phyloP scores from a whole-genome alignment of 139 green algal species.

The Tetratostichococcus sp. region DNA sequence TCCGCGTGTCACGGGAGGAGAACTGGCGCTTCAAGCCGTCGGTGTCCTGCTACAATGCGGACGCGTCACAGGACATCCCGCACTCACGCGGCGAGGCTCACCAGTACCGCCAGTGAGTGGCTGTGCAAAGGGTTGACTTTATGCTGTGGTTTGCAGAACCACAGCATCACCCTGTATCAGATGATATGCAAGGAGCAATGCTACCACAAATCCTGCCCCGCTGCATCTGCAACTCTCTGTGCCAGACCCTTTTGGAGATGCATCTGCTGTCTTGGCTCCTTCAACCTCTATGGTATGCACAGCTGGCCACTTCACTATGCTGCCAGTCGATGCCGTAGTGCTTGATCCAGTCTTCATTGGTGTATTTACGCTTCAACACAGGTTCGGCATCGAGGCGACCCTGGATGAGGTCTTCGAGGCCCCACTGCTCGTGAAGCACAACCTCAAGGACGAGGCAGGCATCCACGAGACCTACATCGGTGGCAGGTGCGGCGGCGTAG shows the following conservation, averaged over 20 bases:
- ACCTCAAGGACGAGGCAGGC: slow-evolving; percentile 39
- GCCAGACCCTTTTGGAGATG: no score
- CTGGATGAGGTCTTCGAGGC: slow-evolving; percentile 77
- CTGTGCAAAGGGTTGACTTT: neutral
- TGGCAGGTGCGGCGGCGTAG: neutral
- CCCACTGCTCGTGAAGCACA: slow-evolving; percentile 59
- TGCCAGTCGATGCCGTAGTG: no score
- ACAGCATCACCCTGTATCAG: no score
- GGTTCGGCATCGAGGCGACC: slow-evolving; percentile 58
- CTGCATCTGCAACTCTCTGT: no score
- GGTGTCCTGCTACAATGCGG: slow-evolving; percentile 24
- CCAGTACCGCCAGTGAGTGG: slow-evolving; percentile 19
- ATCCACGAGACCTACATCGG: slow-evolving; percentile 38
- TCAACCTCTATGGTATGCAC: no score
- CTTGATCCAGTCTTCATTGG: no score
- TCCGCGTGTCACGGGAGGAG: neutral
- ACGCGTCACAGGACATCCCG: slow-evolving; percentile 16
- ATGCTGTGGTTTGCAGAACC: no score
- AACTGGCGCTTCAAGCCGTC: slow-evolving; percentile 15
- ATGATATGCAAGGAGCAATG: no score
- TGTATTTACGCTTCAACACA: no score
- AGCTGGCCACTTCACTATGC: no score
- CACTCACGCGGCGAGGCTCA: slow-evolving; percentile 23
- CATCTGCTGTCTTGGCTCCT: no score
- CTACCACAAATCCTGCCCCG: no score